Conservation (phyloP, 306 rosid species). For the Rosa rugosa region DNA sequence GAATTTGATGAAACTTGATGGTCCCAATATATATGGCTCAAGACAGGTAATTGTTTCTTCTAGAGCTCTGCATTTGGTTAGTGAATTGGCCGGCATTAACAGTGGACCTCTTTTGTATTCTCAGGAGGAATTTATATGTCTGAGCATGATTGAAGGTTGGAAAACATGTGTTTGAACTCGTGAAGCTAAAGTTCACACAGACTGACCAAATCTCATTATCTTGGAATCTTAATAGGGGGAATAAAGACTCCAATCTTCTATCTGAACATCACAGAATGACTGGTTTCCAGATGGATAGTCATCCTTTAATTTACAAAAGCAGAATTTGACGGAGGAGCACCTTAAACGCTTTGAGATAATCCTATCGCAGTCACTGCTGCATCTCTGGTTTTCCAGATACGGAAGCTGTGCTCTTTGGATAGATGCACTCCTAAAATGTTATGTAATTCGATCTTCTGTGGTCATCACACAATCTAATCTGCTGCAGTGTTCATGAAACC, state of each 20-base stretch:
- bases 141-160: too few relatives aligned
- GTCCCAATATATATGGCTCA: conserved; percentile 46
- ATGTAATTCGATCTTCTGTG: too few relatives aligned
- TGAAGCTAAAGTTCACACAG: not conserved
- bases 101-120: too few relatives aligned
- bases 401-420: not conserved
- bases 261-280: not conserved
- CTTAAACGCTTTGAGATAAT: not conserved
- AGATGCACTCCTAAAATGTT: not conserved
- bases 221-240: not conserved
- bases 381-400: not conserved
- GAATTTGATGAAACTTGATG: conserved; percentile 57
- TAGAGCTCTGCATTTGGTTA: not conserved
- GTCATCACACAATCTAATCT: too few relatives aligned
- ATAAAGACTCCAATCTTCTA: not conserved
- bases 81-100: too few relatives aligned
- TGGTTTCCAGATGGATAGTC: not conserved
- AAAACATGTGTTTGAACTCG: too few relatives aligned
- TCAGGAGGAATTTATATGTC: too few relatives aligned
- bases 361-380: not conserved
- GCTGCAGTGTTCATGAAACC: too few relatives aligned
- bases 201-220: not conserved
- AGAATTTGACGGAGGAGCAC: not conserved
- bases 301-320: not conserved
- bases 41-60: conserved; percentile 49